Percentiles rank a stretch among this genome's conserved stretches.
phyloP scores from a whole-genome alignment of 192 early-diverging fungal species.

The Linnemannia elongata region DNA sequence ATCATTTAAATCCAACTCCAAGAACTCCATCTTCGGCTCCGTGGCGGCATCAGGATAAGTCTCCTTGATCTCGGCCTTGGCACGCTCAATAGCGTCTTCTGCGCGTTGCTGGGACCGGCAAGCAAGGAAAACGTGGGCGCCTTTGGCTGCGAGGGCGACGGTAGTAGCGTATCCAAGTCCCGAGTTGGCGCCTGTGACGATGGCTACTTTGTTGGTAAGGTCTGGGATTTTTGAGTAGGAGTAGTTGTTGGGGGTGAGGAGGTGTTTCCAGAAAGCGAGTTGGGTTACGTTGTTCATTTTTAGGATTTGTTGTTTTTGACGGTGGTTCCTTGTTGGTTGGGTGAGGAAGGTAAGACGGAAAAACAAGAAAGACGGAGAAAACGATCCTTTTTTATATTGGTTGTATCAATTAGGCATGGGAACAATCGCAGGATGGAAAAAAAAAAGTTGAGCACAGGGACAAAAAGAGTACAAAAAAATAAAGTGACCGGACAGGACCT shows the following conservation, averaged over 20 bases:
- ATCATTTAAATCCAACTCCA: conserved; percentile 42
- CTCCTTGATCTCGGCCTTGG: conserved; percentile 27
- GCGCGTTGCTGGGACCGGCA: conserved; percentile 14
- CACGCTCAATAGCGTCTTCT: conserved; percentile 1
- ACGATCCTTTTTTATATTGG: no score
- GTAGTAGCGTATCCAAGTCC: conserved; percentile 51
- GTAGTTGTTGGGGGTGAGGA: neutral
- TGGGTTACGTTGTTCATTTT: conserved; percentile 12
- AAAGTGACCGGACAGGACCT: no score
- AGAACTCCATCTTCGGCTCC: conserved; percentile 27
- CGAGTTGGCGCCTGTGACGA: conserved; percentile 62
- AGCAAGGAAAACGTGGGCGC: conserved; percentile 35
- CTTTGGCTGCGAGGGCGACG: conserved; percentile 25
- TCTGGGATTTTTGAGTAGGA: conserved; percentile 48
- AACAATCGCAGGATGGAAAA: no score
- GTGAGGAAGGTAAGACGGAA: neutral
- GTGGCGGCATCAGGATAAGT: neutral
- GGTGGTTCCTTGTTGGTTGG: neutral
- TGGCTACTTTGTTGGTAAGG: conserved; percentile 54
- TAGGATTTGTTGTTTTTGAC: neutral
- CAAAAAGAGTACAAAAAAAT: no score
- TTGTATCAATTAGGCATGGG: no score
- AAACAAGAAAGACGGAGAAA: neutral
- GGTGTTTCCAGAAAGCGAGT: conserved; percentile 9
- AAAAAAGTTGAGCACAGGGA: no score